Conservation (phyloP, 257 asterid genomes). For the Capsicum chinense region DNA sequence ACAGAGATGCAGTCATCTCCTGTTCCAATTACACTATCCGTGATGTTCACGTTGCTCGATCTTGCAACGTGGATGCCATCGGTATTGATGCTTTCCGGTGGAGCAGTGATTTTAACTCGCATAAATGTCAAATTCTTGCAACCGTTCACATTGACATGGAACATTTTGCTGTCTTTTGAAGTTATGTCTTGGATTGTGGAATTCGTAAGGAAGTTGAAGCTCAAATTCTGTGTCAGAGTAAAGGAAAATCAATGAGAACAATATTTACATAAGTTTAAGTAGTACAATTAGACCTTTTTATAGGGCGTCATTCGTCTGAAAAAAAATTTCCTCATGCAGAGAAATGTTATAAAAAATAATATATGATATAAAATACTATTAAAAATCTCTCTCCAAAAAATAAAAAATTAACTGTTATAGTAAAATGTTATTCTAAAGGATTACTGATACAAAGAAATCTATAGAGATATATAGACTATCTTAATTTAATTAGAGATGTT, state of each 20-base stretch:
- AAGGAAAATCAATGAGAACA: background rate
- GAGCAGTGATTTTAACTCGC: constrained; percentile 36
- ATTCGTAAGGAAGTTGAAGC: constrained; percentile 39
- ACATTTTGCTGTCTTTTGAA: constrained; percentile 42
- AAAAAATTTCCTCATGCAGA: no score
- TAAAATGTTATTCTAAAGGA: no score
- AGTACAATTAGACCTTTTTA: no score
- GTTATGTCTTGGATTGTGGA: constrained; percentile 35
- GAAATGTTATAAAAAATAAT: background rate
- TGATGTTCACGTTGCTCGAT: constrained; percentile 35
- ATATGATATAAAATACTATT: background rate
- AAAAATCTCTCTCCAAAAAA: no score
- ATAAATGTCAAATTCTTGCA: constrained; percentile 42
- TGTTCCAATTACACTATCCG: constrained; percentile 34
- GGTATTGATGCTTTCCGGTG: constrained; percentile 47
- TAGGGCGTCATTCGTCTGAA: background rate
- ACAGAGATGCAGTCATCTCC: constrained; percentile 55
- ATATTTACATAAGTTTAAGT: background rate
- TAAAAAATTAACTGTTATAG: no score
- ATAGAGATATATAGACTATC: no score
- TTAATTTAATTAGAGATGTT: no score
- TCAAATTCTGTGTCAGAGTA: constrained; percentile 36
- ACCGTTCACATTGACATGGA: constrained; percentile 46
- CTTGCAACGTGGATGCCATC: constrained; percentile 55
- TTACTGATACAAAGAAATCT: no score